These are phyloP conservation scores for Nemophila menziesii DNA, from an alignment of 257 asterid genomes.

Conservation along the genomic window DNA sequence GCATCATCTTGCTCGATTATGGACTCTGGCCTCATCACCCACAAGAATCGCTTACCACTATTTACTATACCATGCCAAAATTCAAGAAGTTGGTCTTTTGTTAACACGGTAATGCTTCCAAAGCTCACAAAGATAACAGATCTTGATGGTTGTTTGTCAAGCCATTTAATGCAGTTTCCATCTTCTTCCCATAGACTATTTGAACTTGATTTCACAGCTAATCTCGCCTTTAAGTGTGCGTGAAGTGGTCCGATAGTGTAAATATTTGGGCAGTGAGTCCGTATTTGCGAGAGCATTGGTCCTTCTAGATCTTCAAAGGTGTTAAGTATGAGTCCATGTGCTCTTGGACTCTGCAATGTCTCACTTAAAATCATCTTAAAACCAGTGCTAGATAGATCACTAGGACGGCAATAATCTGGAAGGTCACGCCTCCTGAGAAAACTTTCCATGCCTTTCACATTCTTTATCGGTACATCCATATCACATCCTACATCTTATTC, in stretches of 20 bases:
- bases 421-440: slow-evolving; percentile 28
- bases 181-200: slow-evolving; percentile 40
- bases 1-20: slow-evolving; percentile 14
- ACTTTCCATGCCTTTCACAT: slow-evolving; percentile 21
- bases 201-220: slow-evolving; percentile 2
- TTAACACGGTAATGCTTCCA: slow-evolving; percentile 29
- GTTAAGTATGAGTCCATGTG: slow-evolving; percentile 45
- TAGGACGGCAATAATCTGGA: slow-evolving; percentile 15
- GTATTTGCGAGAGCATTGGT: slow-evolving; percentile 29
- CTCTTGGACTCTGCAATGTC: slow-evolving; percentile 22
- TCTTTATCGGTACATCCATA: slow-evolving; percentile 27
- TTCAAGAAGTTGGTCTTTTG: slow-evolving; percentile 27
- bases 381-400: slow-evolving; percentile 13
- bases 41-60: slow-evolving; percentile 27
- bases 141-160: slow-evolving; percentile 24
- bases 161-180: slow-evolving; percentile 33
- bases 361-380: slow-evolving; percentile 13
- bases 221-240: slow-evolving; percentile 23
- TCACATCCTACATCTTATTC: slow-evolving; percentile 19
- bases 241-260: slow-evolving; percentile 58
- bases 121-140: slow-evolving; percentile 48
- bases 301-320: slow-evolving; percentile 56
- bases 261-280: slow-evolving; percentile 31
- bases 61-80: slow-evolving; percentile 47
- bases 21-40: slow-evolving; percentile 46